Evolutionary conservation across 2,329 filamentous ascomycete species (phyloP).

Genomic region (Simplicillium sp.): DNA sequence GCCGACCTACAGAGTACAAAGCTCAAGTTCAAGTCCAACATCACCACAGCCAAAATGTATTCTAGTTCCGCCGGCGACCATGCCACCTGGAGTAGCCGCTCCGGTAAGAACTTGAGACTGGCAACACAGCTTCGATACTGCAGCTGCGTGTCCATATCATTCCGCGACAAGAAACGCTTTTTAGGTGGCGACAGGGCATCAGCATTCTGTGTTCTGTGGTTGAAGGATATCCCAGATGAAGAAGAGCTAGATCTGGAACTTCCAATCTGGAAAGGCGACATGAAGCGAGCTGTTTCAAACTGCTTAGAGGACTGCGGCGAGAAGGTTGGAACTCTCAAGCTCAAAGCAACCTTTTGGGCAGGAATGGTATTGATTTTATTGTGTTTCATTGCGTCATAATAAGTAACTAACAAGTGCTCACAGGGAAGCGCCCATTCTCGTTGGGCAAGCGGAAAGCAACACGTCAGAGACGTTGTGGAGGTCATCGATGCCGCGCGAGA

Average conservation of each 20-base stretch:
- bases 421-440: slow-evolving; percentile 24
- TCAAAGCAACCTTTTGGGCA: slow-evolving; percentile 24
- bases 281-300: slow-evolving; percentile 34
- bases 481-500: slow-evolving; percentile 35
- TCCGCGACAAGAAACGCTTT: slow-evolving; percentile 24
- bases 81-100: slow-evolving; percentile 43
- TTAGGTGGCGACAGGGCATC: slow-evolving; percentile 41
- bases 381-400: slow-evolving; percentile 1
- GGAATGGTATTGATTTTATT: slow-evolving; percentile 18
- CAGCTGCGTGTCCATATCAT: slow-evolving; percentile 45
- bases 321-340: slow-evolving; percentile 33
- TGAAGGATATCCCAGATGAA: slow-evolving; percentile 61
- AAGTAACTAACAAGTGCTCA: neutral
- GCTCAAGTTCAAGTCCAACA: slow-evolving; percentile 49
- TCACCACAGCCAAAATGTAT: slow-evolving; percentile 50
- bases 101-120: slow-evolving; percentile 31
- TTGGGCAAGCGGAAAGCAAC: slow-evolving; percentile 23
- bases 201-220: slow-evolving; percentile 58
- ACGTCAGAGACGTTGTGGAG: slow-evolving; percentile 29
- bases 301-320: slow-evolving; percentile 35
- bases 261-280: slow-evolving; percentile 55
- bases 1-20: slow-evolving; percentile 37
- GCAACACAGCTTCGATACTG: slow-evolving; percentile 52
- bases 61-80: slow-evolving; percentile 25
- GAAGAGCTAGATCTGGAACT: slow-evolving; percentile 49